phyloP scores from a whole-genome alignment of 441 rosid genomes.

The Mallotus japonicus region DNA sequence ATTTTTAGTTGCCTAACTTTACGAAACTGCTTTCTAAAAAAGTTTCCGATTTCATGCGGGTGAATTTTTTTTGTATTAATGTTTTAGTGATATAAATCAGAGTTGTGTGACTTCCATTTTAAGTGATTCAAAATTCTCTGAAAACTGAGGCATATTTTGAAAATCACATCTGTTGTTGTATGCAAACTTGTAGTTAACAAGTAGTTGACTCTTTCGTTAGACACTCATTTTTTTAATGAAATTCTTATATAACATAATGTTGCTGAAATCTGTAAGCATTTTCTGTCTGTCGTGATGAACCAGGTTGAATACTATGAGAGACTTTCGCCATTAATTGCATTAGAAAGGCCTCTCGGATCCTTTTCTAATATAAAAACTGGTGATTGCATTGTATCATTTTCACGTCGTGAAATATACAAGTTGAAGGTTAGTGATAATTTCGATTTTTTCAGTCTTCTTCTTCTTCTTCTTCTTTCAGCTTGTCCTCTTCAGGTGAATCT shows the following conservation, averaged over 20 bases:
- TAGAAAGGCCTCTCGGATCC: conserved; percentile 58
- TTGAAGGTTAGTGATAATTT: conserved; percentile 53
- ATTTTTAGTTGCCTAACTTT: background rate
- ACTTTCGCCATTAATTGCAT: conserved; percentile 79
- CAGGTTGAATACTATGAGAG: conserved; percentile 74
- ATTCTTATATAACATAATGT: background rate
- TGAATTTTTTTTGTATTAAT: background rate
- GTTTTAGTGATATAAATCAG: background rate
- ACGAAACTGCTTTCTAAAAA: background rate
- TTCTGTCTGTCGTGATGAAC: conserved; percentile 20
- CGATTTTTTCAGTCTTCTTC: conserved; percentile 7
- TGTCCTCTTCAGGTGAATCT: background rate
- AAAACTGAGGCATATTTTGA: background rate
- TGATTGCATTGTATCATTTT: conserved; percentile 85
- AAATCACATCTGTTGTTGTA: background rate
- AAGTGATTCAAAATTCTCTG: background rate
- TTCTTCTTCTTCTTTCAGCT: background rate
- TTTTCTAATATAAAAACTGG: conserved; percentile 63
- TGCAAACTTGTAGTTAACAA: background rate
- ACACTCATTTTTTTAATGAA: background rate
- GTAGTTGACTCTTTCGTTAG: background rate
- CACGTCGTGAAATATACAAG: conserved; percentile 59
- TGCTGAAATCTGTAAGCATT: conserved; percentile 8
- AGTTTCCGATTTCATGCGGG: background rate
- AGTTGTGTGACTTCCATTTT: background rate